Evolutionary conservation across 139 green algal genomes (phyloP).

Genomic region (Micromonas pusilla): DNA sequence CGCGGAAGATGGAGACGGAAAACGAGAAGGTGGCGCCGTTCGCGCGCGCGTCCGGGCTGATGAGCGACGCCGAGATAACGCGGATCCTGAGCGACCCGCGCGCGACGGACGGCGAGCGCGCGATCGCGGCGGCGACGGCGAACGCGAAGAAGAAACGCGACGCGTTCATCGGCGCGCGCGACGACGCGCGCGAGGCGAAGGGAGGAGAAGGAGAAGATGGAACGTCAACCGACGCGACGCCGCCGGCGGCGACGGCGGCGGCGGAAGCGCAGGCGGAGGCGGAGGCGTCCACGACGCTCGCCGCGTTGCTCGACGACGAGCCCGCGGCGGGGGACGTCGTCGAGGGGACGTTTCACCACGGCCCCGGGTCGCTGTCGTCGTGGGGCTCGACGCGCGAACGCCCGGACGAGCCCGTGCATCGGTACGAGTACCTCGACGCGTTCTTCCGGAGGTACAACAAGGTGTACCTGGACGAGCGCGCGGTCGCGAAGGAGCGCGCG

Average conservation of each 20-base stretch:
- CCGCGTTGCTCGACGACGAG: not conserved
- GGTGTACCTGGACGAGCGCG: constrained; percentile 39
- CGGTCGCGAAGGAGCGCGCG: constrained; percentile 61
- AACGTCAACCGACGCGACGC: not conserved
- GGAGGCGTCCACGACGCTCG: constrained; percentile 25
- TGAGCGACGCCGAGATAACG: too few species aligned
- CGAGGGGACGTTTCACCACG: constrained; percentile 7
- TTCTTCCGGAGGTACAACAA: constrained; percentile 65
- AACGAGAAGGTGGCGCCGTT: constrained; percentile 69
- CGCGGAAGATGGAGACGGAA: constrained; percentile 68
- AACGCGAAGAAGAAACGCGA: not conserved
- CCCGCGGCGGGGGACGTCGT: constrained; percentile 1
- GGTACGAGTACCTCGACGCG: constrained; percentile 73
- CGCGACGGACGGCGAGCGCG: too few species aligned
- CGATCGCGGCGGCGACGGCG: constrained; percentile 29
- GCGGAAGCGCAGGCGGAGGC: constrained; percentile 17
- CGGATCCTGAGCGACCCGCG: too few species aligned
- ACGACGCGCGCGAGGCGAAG: too few species aligned
- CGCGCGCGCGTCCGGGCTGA: too few species aligned
- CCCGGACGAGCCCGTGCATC: constrained; percentile 41
- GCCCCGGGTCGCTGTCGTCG: not conserved
- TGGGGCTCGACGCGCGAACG: constrained; percentile 40
- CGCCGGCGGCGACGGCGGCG: constrained; percentile 7
- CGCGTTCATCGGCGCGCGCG: constrained; percentile 16
- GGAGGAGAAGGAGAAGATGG: too few species aligned